phyloP scores from a whole-genome alignment of 768 basidiomycete species.

The Leccinum sublutescens region DNA sequence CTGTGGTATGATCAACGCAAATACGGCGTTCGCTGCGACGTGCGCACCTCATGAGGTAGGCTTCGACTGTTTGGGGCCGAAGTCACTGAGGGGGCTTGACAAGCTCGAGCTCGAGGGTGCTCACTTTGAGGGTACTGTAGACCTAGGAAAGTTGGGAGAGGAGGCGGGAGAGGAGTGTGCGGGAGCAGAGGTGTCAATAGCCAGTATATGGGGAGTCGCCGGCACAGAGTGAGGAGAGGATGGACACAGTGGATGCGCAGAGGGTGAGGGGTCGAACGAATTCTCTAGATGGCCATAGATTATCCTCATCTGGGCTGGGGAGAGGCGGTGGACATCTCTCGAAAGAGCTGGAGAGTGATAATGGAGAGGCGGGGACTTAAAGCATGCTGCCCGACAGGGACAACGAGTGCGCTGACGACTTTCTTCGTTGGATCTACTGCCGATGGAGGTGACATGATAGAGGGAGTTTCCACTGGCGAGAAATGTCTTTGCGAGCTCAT shows the following conservation, averaged over 20 bases:
- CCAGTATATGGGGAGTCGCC: conserved; percentile 55
- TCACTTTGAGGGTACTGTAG: conserved; percentile 83
- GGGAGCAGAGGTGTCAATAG: conserved; percentile 84
- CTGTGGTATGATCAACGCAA: conserved; percentile 84
- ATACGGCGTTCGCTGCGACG: conserved; percentile 80
- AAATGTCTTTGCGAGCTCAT: too few relatives aligned
- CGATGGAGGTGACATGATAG: too few relatives aligned
- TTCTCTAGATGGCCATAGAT: too few relatives aligned
- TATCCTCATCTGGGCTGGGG: too few relatives aligned
- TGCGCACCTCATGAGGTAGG: conserved; percentile 91
- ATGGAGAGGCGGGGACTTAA: too few relatives aligned
- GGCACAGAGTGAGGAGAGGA: conserved; percentile 60
- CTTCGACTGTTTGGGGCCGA: conserved; percentile 73
- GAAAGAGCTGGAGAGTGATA: too few relatives aligned
- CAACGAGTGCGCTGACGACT: too few relatives aligned
- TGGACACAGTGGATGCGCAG: conserved; percentile 5
- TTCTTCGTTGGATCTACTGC: too few relatives aligned
- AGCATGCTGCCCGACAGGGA: too few relatives aligned
- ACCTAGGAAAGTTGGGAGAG: conserved; percentile 91
- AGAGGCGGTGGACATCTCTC: too few relatives aligned
- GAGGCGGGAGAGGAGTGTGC: conserved; percentile 77
- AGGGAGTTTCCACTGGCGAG: too few relatives aligned
- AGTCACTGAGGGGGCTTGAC: conserved; percentile 68
- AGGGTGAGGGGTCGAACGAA: too few relatives aligned
- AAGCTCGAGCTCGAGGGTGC: conserved; percentile 65